phyloP scores from a whole-genome alignment of 352 stramenopile species.

The Aphanomyces astaci region DNA sequence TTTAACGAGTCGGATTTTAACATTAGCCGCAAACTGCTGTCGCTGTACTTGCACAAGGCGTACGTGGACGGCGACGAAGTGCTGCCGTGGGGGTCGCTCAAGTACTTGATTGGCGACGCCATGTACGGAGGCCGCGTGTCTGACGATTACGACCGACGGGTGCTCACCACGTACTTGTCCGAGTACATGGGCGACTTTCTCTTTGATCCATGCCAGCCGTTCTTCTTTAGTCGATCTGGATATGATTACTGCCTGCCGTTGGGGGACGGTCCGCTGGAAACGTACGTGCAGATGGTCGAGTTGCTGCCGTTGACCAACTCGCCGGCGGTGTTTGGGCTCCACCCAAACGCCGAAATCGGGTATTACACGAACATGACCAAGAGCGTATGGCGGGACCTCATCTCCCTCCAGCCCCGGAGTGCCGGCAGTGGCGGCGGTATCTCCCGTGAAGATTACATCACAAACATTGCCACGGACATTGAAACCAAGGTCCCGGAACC shows the following conservation, averaged over 20 bases:
- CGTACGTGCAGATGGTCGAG: constrained; percentile 82
- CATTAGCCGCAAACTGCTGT: constrained; percentile 87
- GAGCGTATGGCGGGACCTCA: constrained; percentile 89
- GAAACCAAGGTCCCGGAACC: constrained; percentile 84
- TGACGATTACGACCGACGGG: constrained; percentile 93
- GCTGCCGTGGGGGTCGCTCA: constrained; percentile 90
- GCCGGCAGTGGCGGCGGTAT: constrained; percentile 60
- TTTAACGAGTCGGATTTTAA: constrained; percentile 96
- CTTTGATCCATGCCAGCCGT: constrained; percentile 90
- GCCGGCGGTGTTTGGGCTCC: constrained; percentile 91
- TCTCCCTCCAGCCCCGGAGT: constrained; percentile 86
- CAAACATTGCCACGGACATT: constrained; percentile 84
- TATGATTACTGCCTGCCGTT: constrained; percentile 86
- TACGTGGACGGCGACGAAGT: constrained; percentile 89
- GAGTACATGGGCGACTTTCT: constrained; percentile 97
- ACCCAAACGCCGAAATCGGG: constrained; percentile 94
- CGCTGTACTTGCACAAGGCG: constrained; percentile 91
- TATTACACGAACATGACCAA: constrained; percentile 95
- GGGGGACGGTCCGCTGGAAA: constrained; percentile 53
- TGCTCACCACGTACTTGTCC: constrained; percentile 88
- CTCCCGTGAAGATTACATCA: constrained; percentile 91
- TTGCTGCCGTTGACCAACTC: constrained; percentile 89
- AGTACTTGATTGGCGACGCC: constrained; percentile 94
- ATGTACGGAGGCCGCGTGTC: constrained; percentile 96
- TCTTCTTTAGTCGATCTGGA: constrained; percentile 91